These are phyloP conservation scores for Trichoderma koningiopsis DNA, from an alignment of 2,329 filamentous ascomycete genomes.

Conservation along the genomic window DNA sequence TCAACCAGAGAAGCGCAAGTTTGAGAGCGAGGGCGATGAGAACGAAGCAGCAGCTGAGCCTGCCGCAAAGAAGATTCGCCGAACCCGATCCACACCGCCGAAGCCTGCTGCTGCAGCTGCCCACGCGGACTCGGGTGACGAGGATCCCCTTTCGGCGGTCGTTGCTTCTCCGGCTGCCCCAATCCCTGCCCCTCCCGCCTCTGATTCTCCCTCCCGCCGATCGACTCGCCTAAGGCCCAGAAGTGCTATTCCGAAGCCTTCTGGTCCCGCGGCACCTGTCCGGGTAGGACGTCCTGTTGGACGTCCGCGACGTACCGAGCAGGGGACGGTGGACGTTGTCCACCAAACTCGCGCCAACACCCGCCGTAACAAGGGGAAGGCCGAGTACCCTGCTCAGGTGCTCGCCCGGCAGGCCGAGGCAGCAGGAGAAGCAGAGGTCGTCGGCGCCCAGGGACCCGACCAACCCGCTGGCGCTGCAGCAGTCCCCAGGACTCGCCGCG, in stretches of 20 bases:
- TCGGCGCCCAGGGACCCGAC: constrained; percentile 32
- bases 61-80: constrained; percentile 33
- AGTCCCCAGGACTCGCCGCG: constrained; percentile 28
- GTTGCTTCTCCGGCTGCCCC: constrained; percentile 23
- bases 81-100: constrained; percentile 25
- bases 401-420: constrained; percentile 36
- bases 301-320: constrained; percentile 34
- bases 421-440: constrained; percentile 24
- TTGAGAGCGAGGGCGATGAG: constrained; percentile 30
- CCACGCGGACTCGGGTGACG: constrained; percentile 27
- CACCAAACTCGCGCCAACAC: constrained; percentile 42
- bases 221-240: constrained; percentile 40
- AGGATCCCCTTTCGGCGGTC: constrained; percentile 8
- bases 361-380: constrained; percentile 40
- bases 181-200: background rate
- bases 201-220: constrained; percentile 32
- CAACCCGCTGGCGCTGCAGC: constrained; percentile 23
- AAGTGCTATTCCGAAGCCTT: constrained; percentile 34
- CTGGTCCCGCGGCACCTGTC: constrained; percentile 41
- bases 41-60: constrained; percentile 31
- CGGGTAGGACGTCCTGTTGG: constrained; percentile 34
- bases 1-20: constrained; percentile 41
- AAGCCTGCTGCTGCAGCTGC: background rate
- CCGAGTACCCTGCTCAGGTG: constrained; percentile 41
- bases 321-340: constrained; percentile 40